Evolutionary conservation across 768 basidiomycete species (phyloP), one percentile per base, ranked within the genome.

Genomic region (Nidularia sp.): DNA sequence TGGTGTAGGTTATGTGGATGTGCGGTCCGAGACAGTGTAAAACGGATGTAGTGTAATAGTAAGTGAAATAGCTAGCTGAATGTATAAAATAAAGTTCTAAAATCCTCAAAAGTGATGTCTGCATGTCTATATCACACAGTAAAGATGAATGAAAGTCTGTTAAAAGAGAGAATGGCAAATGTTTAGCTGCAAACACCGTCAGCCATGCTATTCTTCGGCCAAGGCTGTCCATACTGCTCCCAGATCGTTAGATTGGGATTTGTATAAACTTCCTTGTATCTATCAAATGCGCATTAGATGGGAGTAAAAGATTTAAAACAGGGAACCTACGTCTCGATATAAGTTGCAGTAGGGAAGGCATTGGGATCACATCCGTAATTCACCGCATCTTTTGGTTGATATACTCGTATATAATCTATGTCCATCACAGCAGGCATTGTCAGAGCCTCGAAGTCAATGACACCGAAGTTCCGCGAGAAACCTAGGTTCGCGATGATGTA

Each of bases 391-490:
- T 71, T 69, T 8, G 68, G 70, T 55, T 84, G 84, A 59, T 85
- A 86, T 1, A 95, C 84, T 6, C 92, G 79, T 46, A 93, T 80
- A 51, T 83, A 93, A 63, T 94, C 92, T 44, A 93, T 66, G 49
- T 68, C 66, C 86, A 93, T 84, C 13, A 68, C 71, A 18, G 74
- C 65, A 2, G 80, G 80, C 65, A 85, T 78, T 15, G 66, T 61
- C 29, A 88, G 61, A 42, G 79, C 54, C 1, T 69, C 67, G 32
- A 78, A 68, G 55, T 88, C 81, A 57, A 88, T 78, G 5, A 64
- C 70, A 34, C 84, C 86, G 61, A 90, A 89, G 58, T 78, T 81
- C 51, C 71, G 56, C 1, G 85, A 87, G 51, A 88, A 78, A 49
- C 85, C 88, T 48, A 86, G 71, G 56, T 87, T 86, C 49, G 77